Base-by-base conservation (phyloP, 2,329 filamentous ascomycete species). In the Cladophialophora exuberans region DNA sequence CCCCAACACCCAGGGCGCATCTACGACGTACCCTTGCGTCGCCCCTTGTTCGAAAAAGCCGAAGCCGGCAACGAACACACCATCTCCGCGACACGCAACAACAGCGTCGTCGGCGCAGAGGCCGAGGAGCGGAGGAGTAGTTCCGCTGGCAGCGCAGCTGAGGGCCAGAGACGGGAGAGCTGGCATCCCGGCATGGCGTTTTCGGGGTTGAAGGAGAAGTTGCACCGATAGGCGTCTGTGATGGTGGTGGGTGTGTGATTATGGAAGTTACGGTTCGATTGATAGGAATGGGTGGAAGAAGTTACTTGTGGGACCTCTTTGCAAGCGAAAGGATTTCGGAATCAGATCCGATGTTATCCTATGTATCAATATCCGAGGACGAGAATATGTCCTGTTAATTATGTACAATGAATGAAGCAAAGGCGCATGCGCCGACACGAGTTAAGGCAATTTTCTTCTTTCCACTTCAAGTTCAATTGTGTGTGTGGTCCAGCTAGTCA, bases 141-240 rank as follows among this genome's bases (percentile, higher is more conserved):
- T 26, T 54, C 42, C 25, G 52, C 31, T 18, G 52, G 20, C 5
- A 20, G 31, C 6, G 9, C 35, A 3, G 44, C 42, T 5, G 45
- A 17, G 7, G 31, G 17, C 6, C 42, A 33, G 17, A 33, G 43
- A 20, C 20, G 43, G 43, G 43, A 46, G 25, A 51, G 57, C 25
- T 57, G 57, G 57, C 54, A 57, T 48, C 57, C 57, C 18, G 47
- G 42, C 18, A 59, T 59, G 56, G 44, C 48, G 2, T 56, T 56
- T n/a, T 20, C 35, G 15, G 33, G 33, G 3, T 5, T 18, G 33
- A 49, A 30, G 46, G n/a, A 25, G 6, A 36, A 33, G 6, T n/a
- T 38, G 22, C 46, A 39, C 23, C 13, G 38, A 5, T 30, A 28
- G 18, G 20, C 9, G 13, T 23, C 15, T 22, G 18, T 2, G 25